Percentiles rank a stretch among this genome's conserved stretches.
phyloP scores from a whole-genome alignment of 2,329 filamentous ascomycete genomes.

The Didymella keratinophila region DNA sequence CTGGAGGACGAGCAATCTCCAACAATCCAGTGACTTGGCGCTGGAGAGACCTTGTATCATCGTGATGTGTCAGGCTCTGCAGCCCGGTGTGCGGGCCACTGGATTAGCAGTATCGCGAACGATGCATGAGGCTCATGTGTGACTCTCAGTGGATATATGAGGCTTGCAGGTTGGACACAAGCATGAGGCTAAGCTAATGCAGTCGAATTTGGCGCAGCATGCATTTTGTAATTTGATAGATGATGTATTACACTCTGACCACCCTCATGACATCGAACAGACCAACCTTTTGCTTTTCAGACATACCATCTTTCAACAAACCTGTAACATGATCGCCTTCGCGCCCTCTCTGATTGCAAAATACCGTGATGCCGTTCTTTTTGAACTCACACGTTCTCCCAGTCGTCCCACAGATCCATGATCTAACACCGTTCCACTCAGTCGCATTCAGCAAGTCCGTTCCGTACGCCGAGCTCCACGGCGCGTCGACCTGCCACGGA shows the following conservation, averaged over 20 bases:
- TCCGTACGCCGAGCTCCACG: conserved; percentile 61
- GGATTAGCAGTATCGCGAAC: no score
- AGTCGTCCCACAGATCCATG: conserved; percentile 58
- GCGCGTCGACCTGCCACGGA: conserved; percentile 58
- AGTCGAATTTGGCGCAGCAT: no score
- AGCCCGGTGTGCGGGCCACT: no score
- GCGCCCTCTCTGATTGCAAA: conserved; percentile 58
- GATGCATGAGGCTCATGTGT: no score
- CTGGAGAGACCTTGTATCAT: no score
- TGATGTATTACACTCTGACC: conserved; percentile 29
- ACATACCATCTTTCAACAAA: conserved; percentile 34
- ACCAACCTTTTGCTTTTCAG: conserved; percentile 37
- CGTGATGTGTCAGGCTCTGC: no score
- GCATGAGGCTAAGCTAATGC: no score
- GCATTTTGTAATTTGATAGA: no score
- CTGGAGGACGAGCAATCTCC: no score
- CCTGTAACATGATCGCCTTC: conserved; percentile 40
- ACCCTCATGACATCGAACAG: conserved; percentile 41
- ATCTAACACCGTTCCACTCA: conserved; percentile 54
- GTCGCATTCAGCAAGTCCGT: conserved; percentile 58
- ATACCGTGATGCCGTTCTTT: conserved; percentile 44
- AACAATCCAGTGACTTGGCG: no score
- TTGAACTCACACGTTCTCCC: conserved; percentile 55
- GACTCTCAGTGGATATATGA: no score
- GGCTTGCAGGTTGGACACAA: no score